Percentiles rank a stretch among this genome's conserved stretches.
Evolutionary conservation across 2,329 filamentous ascomycete species (phyloP).

Genomic region (Apiospora kogelbergensis): DNA sequence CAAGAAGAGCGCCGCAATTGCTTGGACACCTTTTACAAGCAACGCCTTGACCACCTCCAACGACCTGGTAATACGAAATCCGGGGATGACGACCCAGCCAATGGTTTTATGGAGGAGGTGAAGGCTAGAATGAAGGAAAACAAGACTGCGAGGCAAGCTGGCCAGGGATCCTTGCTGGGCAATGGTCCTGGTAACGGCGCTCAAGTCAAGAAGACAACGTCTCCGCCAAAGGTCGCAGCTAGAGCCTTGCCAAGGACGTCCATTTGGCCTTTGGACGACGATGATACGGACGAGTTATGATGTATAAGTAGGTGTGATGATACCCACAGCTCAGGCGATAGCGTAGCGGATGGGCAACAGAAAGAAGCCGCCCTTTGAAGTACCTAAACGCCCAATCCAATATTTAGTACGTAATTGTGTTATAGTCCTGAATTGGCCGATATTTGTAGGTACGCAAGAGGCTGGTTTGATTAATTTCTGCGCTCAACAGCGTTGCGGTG

Average conservation of each 20-base stretch:
- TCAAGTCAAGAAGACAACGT: not conserved
- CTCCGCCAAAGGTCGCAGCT: not conserved
- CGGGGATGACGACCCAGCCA: not conserved
- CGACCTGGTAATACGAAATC: constrained; percentile 7
- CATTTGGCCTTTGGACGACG: constrained; percentile 28
- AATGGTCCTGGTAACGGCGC: not conserved
- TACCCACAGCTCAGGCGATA: not conserved
- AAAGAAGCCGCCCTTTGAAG: not conserved
- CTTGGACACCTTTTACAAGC: constrained; percentile 77
- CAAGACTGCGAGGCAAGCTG: not conserved
- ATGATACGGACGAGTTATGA: constrained; percentile 30
- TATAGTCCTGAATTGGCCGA: too few species aligned
- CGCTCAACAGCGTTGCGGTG: not conserved
- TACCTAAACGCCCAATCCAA: not conserved
- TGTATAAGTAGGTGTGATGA: not conserved
- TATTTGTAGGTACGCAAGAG: not conserved
- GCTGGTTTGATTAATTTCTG: not conserved
- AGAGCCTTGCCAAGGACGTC: not conserved
- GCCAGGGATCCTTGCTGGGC: not conserved
- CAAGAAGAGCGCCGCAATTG: constrained; percentile 77
- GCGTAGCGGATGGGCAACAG: too few species aligned
- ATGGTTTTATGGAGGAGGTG: not conserved
- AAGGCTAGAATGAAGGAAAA: not conserved
- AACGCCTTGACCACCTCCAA: constrained; percentile 55
- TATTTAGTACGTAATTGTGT: too few species aligned